Percentiles rank a stretch among this genome's conserved stretches.
phyloP scores from a whole-genome alignment of 495 filamentous ascomycete genomes.

The Hypoxylon subgilvum region DNA sequence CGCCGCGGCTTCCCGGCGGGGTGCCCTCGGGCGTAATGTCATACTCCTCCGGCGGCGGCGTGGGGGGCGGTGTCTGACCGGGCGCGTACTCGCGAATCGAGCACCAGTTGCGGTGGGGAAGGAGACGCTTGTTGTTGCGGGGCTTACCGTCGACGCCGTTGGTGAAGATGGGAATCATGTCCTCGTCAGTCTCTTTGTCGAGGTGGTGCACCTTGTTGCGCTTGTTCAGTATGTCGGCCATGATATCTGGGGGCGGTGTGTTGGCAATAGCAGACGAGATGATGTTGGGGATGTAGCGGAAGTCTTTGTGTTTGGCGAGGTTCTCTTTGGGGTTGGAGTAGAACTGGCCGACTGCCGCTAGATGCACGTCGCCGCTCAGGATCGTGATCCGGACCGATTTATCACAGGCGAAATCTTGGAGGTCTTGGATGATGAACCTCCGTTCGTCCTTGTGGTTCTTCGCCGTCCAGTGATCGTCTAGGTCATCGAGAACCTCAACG shows the following conservation, averaged over 20 bases:
- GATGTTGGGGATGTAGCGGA: constrained; percentile 89
- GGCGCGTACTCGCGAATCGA: constrained; percentile 83
- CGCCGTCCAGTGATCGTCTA: constrained; percentile 96
- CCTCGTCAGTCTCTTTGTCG: constrained; percentile 83
- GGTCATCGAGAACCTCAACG: constrained; percentile 89
- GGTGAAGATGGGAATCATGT: constrained; percentile 91
- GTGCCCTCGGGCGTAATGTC: constrained; percentile 44
- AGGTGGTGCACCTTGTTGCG: constrained; percentile 93
- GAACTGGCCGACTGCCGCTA: constrained; percentile 91
- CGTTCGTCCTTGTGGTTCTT: constrained; percentile 90
- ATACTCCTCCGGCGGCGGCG: constrained; percentile 56
- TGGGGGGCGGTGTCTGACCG: constrained; percentile 72
- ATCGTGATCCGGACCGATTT: constrained; percentile 92
- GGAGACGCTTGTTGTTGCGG: constrained; percentile 88
- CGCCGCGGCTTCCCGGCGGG: constrained; percentile 36
- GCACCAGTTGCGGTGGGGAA: constrained; percentile 93
- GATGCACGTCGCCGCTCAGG: constrained; percentile 87
- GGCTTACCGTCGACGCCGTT: constrained; percentile 86
- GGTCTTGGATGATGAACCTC: constrained; percentile 81
- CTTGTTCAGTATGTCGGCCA: constrained; percentile 91
- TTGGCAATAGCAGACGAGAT: constrained; percentile 89
- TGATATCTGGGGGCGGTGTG: constrained; percentile 82
- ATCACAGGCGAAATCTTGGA: constrained; percentile 88
- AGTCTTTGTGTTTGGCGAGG: constrained; percentile 81
- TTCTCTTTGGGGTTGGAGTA: constrained; percentile 83